Percentiles rank a stretch among this genome's conserved stretches.
Conservation (phyloP, 257 asterid species). For the Phtheirospermum japonicum region DNA sequence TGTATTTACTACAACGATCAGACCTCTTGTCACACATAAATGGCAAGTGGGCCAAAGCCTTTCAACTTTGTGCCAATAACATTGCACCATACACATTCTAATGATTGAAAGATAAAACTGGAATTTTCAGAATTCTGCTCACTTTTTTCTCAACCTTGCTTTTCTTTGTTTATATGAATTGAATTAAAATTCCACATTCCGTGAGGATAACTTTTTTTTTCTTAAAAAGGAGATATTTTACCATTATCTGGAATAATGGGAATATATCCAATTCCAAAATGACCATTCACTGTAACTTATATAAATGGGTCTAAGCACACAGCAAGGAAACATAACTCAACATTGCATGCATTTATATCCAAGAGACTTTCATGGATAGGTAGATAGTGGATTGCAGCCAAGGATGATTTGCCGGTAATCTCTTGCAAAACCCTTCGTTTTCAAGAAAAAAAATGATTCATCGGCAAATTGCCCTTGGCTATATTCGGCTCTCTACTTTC, state of each 20-base stretch:
- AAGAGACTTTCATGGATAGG: slow-evolving; percentile 30
- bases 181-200: slow-evolving; percentile 20
- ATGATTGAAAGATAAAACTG: neutral
- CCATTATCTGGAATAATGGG: slow-evolving; percentile 13
- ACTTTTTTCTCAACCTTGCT: neutral
- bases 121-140: neutral
- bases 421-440: neutral
- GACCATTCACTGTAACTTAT: slow-evolving; percentile 16
- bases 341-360: slow-evolving; percentile 10
- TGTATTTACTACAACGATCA: slow-evolving; percentile 12
- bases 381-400: slow-evolving; percentile 40
- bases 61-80: slow-evolving; percentile 25
- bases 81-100: neutral
- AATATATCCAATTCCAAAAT: slow-evolving; percentile 26
- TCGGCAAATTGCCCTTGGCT: slow-evolving; percentile 53
- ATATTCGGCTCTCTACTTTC: slow-evolving; percentile 36
- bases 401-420: slow-evolving; percentile 42
- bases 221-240: slow-evolving; percentile 11
- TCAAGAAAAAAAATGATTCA: neutral
- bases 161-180: neutral
- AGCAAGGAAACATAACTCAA: neutral
- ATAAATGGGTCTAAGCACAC: neutral
- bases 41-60: slow-evolving; percentile 28
- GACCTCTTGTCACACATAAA: slow-evolving; percentile 7
- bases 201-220: slow-evolving; percentile 3